phyloP scores from a whole-genome alignment of 257 asterid genomes.

The Perilla frutescens region DNA sequence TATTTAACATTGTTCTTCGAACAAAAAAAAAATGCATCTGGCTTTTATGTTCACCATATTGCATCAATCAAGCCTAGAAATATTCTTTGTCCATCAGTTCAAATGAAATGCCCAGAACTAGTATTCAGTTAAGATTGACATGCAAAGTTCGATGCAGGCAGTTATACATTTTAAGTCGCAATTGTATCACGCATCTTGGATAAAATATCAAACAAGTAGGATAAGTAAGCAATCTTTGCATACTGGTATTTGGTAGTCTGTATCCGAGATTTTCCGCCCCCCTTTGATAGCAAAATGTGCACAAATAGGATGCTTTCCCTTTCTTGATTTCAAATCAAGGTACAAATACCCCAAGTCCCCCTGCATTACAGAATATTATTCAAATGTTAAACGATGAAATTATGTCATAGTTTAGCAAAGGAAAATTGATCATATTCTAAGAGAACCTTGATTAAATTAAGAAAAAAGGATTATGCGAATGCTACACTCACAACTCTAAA shows the following conservation, averaged over 20 bases:
- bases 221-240: constrained; percentile 43
- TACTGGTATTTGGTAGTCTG: constrained; percentile 93
- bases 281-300: constrained; percentile 99
- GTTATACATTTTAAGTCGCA: constrained; percentile 15
- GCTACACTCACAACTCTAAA: background rate
- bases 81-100: too few relatives aligned
- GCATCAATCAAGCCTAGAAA: background rate
- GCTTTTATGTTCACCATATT: constrained; percentile 5
- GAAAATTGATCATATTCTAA: background rate
- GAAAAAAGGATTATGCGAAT: background rate
- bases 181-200: constrained; percentile 18
- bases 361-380: constrained; percentile 51
- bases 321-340: constrained; percentile 92
- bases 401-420: constrained; percentile 28
- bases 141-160: constrained; percentile 13
- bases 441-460: too few relatives aligned
- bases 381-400: constrained; percentile 38
- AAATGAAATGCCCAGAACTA: constrained; percentile 16
- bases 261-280: constrained; percentile 84
- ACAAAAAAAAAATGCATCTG: too few relatives aligned
- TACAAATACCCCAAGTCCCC: constrained; percentile 89
- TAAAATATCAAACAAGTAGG: constrained; percentile 28
- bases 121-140: constrained; percentile 7
- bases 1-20: background rate
- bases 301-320: constrained; percentile 85